Evolutionary conservation across 1,284 basidiomycete species (phyloP), one percentile per base, ranked within the genome.

Genomic region (Ganoderma boninense): DNA sequence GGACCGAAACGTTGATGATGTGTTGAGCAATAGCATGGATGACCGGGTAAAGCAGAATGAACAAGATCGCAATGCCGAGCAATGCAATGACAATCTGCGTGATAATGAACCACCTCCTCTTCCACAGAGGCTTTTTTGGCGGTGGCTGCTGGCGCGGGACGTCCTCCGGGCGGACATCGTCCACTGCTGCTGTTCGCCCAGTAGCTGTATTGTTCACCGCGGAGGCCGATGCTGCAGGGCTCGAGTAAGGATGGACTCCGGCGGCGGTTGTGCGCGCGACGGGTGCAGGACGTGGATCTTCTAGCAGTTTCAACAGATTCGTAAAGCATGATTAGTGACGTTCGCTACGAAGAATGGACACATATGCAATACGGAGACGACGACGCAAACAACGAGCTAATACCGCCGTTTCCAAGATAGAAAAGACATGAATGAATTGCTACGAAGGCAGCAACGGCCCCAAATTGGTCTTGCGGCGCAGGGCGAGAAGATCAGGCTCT

Each of bases 41-140:
- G 68, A 92, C 88, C 6, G 91, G 90, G 77, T 87, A 92, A 29
- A 92, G 79, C 35, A 91, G 65, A 69, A 92, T 86, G 80, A 92
- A 92, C 10, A 92, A 78, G 23, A 92, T 78, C 14, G 84, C 88
- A 66, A 93, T 90, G 54, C 82, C 86, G 20, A 92, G 75, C 10
- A 86, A 83, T 20, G 84, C 71, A 1, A 68, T 75, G 35, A 85
- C 70, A 64, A 79, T 61, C 65, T 74, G 75, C 57, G 78, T 82
- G 64, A 89, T 78, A 67, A 92, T 87, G 75, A 90, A 85, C 78
- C 79, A 82, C 49, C 79, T 79, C 69, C 80, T 79, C 70, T 82
- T 85, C 73, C 82, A 85, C 20, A 86, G 69, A 4, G 81, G 73
- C 20, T 66, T 66, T 26, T 74, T 74, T 10, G 60, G 60, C 13